Evolutionary conservation across 2,329 filamentous ascomycete genomes (phyloP).

Genomic region (Botryotinia calthae): DNA sequence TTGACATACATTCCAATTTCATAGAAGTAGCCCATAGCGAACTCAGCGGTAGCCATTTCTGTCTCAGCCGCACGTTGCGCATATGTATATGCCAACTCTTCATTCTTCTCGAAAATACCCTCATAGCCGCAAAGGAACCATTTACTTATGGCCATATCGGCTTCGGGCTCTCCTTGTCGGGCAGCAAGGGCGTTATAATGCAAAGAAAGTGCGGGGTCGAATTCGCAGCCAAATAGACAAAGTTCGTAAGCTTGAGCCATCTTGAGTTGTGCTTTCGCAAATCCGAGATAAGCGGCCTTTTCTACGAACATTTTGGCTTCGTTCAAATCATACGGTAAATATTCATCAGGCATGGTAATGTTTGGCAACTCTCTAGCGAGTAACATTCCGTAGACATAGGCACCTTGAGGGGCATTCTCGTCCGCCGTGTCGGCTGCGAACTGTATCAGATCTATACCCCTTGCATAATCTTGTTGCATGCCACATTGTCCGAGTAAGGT

Average conservation of each 20-base stretch:
- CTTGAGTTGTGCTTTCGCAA: slow-evolving; percentile 93
- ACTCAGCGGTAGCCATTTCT: slow-evolving; percentile 86
- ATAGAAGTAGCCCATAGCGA: slow-evolving; percentile 95
- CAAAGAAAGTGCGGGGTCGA: slow-evolving; percentile 85
- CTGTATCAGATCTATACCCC: slow-evolving; percentile 78
- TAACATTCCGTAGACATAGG: slow-evolving; percentile 94
- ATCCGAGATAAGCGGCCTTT: slow-evolving; percentile 93
- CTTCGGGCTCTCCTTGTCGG: slow-evolving; percentile 87
- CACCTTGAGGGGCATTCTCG: slow-evolving; percentile 94
- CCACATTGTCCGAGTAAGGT: slow-evolving; percentile 90
- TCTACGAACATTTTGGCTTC: slow-evolving; percentile 85
- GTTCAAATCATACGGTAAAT: slow-evolving; percentile 68
- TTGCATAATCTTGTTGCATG: slow-evolving; percentile 74
- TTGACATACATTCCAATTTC: slow-evolving; percentile 92
- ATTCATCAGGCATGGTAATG: slow-evolving; percentile 71
- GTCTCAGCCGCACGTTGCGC: slow-evolving; percentile 80
- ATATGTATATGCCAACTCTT: slow-evolving; percentile 87
- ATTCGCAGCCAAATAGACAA: slow-evolving; percentile 89
- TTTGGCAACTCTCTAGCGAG: slow-evolving; percentile 88
- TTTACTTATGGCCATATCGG: slow-evolving; percentile 93
- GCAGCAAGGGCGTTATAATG: slow-evolving; percentile 96
- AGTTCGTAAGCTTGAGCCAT: slow-evolving; percentile 96
- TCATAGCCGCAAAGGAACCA: slow-evolving; percentile 98
- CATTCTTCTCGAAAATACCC: slow-evolving; percentile 89
- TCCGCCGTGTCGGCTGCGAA: slow-evolving; percentile 83